Evolutionary conservation across 2,329 filamentous ascomycete genomes (phyloP).

Genomic region (Hypoxylon sp.): DNA sequence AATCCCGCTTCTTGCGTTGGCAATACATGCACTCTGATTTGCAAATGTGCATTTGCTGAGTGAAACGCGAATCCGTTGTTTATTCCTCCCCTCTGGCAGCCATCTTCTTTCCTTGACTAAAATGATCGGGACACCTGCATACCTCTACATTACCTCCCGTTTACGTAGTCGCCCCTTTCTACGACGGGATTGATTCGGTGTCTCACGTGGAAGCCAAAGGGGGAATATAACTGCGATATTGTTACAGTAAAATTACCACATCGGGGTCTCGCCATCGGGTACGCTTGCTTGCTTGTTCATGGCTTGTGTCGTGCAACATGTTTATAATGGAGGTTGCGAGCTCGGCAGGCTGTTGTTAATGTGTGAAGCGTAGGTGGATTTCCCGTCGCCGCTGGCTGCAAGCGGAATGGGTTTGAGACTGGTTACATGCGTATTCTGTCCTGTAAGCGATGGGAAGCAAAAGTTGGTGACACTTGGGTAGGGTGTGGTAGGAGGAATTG

Average conservation of each 20-base stretch:
- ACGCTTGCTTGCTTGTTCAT: conserved; percentile 10
- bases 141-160: too few species aligned
- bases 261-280: conserved; percentile 3
- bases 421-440: conserved; percentile 23
- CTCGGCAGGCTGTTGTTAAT: too few species aligned
- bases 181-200: conserved; percentile 9
- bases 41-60: too few species aligned
- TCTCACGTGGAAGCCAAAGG: conserved; percentile 17
- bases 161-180: neutral
- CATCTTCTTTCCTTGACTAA: too few species aligned
- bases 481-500: conserved; percentile 20
- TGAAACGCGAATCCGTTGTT: too few species aligned
- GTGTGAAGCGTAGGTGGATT: too few species aligned
- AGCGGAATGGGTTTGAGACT: too few species aligned
- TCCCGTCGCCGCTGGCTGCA: too few species aligned
- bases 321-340: conserved; percentile 9
- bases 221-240: conserved; percentile 9
- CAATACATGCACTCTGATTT: too few species aligned
- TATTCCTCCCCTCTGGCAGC: too few species aligned
- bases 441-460: conserved; percentile 22
- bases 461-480: conserved; percentile 23
- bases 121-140: too few species aligned
- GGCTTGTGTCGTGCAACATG: conserved; percentile 19
- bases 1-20: too few species aligned
- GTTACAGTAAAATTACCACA: conserved; percentile 7